Evolutionary conservation across 192 early-diverging fungal genomes (phyloP).

Genomic region (Gonapodya sp.): DNA sequence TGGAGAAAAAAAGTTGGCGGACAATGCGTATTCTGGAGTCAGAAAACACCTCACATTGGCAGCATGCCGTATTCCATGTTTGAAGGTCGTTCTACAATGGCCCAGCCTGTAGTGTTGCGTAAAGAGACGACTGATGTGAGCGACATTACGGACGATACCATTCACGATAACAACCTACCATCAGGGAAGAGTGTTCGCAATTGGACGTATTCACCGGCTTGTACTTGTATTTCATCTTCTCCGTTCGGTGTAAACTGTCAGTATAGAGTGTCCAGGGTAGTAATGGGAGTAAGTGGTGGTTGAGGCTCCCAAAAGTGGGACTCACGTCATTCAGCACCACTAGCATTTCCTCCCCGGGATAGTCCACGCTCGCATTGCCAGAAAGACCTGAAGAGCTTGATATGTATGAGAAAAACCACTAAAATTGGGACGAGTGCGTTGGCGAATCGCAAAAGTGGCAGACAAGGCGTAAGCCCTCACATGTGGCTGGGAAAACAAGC

Average conservation of each 20-base stretch:
- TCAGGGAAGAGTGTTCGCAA: not conserved
- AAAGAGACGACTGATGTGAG: too few species aligned
- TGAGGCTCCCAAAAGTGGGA: not conserved
- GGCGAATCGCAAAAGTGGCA: too few species aligned
- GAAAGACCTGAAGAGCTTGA: not conserved
- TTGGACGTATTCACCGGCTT: not conserved
- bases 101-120: too few species aligned
- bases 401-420: not conserved
- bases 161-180: too few species aligned
- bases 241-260: not conserved
- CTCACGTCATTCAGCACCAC: not conserved
- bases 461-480: too few species aligned
- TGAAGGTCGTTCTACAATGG: not conserved
- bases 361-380: not conserved
- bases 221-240: not conserved
- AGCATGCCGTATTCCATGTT: not conserved
- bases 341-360: not conserved
- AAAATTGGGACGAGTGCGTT: too few species aligned
- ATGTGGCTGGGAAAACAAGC: too few species aligned
- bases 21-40: not conserved
- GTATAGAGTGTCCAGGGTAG: too few species aligned
- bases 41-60: not conserved
- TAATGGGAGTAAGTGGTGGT: too few species aligned
- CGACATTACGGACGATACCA: too few species aligned
- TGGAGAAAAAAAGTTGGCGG: not conserved